These are phyloP conservation scores for Durotheca rogersii DNA, from an alignment of 495 filamentous ascomycete genomes.

Conservation along the genomic window DNA sequence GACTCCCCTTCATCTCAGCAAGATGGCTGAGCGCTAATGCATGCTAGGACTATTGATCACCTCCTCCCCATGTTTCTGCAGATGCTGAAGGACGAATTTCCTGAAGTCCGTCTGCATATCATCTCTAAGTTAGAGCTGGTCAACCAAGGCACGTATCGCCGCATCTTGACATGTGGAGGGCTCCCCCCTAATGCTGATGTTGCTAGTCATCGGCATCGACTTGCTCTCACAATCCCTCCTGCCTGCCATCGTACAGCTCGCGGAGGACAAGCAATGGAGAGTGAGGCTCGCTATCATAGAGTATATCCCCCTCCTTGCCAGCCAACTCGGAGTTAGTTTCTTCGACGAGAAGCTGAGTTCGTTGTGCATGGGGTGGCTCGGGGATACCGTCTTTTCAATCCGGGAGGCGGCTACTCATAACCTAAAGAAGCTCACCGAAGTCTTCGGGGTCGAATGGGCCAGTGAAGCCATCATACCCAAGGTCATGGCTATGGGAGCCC, in stretches of 20 bases:
- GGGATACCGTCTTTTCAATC: constrained; percentile 97
- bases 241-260: constrained; percentile 95
- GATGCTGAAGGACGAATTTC: constrained; percentile 99
- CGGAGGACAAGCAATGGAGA: constrained; percentile 99
- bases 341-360: constrained; percentile 95
- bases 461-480: constrained; percentile 95
- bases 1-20: constrained; percentile 8
- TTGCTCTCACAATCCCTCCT: constrained; percentile 93
- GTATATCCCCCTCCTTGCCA: constrained; percentile 95
- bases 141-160: constrained; percentile 71
- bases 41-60: constrained; percentile 80
- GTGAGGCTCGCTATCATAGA: constrained; percentile 97
- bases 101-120: constrained; percentile 95
- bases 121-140: constrained; percentile 98
- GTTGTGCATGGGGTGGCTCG: constrained; percentile 99
- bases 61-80: constrained; percentile 98
- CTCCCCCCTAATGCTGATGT: constrained; percentile 25
- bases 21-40: constrained; percentile 12
- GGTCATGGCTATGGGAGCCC: constrained; percentile 95
- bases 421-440: constrained; percentile 95
- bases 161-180: background rate
- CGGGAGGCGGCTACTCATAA: constrained; percentile 96
- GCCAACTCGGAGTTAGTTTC: constrained; percentile 94
- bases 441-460: constrained; percentile 98
- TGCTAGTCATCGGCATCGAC: constrained; percentile 90